Base-by-base conservation (phyloP, 163 green algal species). In the Trebouxiophyceae sp. region DNA sequence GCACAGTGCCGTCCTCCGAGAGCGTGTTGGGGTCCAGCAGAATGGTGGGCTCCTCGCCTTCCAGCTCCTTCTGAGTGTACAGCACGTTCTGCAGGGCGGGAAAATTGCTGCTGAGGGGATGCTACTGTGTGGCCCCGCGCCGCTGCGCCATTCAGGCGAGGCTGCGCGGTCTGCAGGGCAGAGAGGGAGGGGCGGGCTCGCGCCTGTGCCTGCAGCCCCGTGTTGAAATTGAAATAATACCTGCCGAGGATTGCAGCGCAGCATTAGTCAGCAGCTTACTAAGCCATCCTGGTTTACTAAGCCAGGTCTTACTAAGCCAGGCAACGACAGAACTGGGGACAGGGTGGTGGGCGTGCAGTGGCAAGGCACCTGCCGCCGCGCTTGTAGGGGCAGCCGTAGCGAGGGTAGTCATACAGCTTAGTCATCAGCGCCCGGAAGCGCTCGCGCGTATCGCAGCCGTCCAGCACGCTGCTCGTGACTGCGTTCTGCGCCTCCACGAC, bases 1-100 rank as follows among this genome's bases (percentile, higher is more conserved):
- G 54, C n/a, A 67, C 61, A 16, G 84, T 93, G 58, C 88, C 88
- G 60, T 93, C 87, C 7, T 74, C 65, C 12, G 57, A 82, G 7
- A 96, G 80, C 6, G 65, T 80, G 86, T 97, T 97, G 63, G 91
- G 91, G 81, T 98, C 90, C 16, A 97, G 69, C n/a, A 98, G 75
- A 26, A 94, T 67, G 5, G 54, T 70, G 0, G 78, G 45, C 39
- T 85, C 72, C 0, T 88, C 68, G 16, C 16, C 39, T 8, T 50
- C 39, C 30, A 89, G 66, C 3, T 54, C 63, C 4, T 44, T 62
- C 71, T 90, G 77, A 27, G 56, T 69, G 45, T 72, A 72, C 57
- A 96, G 65, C 33, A 93, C 84, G 27, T 77, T 85, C 66, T 97
- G 39, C 39, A 50, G 16, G 39, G 39, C 39, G 16, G 12, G 16